Conservation (phyloP, 2,329 filamentous ascomycete genomes). For the Delphinella strobiligena region DNA sequence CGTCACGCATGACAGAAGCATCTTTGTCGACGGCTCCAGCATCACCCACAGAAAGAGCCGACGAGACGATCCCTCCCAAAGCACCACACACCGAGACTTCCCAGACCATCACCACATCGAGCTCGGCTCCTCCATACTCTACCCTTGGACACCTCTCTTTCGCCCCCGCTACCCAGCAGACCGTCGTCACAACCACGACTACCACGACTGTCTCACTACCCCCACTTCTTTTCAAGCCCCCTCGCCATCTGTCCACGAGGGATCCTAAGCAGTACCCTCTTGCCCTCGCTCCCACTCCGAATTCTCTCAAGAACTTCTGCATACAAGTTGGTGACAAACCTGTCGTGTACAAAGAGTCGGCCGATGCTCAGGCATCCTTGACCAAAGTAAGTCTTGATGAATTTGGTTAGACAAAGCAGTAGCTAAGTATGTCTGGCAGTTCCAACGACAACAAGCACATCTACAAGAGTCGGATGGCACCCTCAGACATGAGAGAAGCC, state of each 20-base stretch:
- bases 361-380: conserved; percentile 41
- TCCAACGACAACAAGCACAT: conserved; percentile 9
- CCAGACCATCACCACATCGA: conserved; percentile 4
- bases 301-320: conserved; percentile 62
- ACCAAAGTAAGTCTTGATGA: conserved; percentile 34
- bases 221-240: conserved; percentile 66
- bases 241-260: conserved; percentile 56
- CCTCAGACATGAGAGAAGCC: background rate
- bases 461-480: conserved; percentile 6
- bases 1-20: conserved; percentile 11
- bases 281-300: conserved; percentile 69
- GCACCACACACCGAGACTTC: conserved; percentile 2
- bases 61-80: conserved; percentile 12
- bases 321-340: conserved; percentile 56
- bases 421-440: conserved; percentile 1
- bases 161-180: conserved; percentile 51
- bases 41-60: conserved; percentile 2
- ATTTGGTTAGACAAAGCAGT: background rate
- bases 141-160: conserved; percentile 50
- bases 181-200: conserved; percentile 76
- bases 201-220: conserved; percentile 75
- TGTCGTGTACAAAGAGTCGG: conserved; percentile 51
- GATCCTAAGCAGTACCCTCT: conserved; percentile 87
- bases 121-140: conserved; percentile 18
- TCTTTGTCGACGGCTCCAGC: conserved; percentile 19